Conservation (phyloP, 352 stramenopile species). For the Phytophthora pseudosyringae region DNA sequence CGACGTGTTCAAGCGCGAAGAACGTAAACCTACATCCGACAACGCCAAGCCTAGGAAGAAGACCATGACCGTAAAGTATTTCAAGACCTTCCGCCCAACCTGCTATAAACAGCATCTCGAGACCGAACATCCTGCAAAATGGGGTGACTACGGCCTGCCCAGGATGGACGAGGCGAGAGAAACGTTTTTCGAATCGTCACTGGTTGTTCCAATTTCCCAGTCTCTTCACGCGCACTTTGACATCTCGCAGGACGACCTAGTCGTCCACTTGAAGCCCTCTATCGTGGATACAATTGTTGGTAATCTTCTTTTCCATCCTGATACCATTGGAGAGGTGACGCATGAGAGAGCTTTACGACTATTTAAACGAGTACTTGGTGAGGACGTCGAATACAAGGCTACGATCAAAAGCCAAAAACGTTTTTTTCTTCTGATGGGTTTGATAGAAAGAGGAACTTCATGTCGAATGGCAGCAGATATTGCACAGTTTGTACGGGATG, state of each 20-base stretch:
- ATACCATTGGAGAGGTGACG: too few species aligned
- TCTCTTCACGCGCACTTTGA: neutral
- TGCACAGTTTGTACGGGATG: too few species aligned
- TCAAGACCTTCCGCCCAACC: neutral
- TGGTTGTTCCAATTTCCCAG: neutral
- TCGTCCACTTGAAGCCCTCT: neutral
- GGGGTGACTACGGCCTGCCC: neutral
- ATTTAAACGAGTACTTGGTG: too few species aligned
- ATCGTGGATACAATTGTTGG: too few species aligned
- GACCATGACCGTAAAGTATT: neutral
- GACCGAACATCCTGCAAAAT: neutral
- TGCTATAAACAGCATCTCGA: neutral
- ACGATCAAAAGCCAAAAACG: too few species aligned
- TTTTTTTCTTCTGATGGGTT: too few species aligned
- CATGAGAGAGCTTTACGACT: too few species aligned
- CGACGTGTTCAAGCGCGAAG: neutral
- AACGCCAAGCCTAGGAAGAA: neutral
- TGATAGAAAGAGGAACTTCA: too few species aligned
- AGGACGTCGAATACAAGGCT: too few species aligned
- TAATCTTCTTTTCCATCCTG: too few species aligned
- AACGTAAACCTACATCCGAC: neutral
- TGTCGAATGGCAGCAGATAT: too few species aligned
- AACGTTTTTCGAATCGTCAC: neutral
- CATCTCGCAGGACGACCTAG: neutral
- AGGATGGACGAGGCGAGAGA: neutral